Evolutionary conservation across 1,284 basidiomycete genomes (phyloP).

Genomic region (Amylostereum areolatum): DNA sequence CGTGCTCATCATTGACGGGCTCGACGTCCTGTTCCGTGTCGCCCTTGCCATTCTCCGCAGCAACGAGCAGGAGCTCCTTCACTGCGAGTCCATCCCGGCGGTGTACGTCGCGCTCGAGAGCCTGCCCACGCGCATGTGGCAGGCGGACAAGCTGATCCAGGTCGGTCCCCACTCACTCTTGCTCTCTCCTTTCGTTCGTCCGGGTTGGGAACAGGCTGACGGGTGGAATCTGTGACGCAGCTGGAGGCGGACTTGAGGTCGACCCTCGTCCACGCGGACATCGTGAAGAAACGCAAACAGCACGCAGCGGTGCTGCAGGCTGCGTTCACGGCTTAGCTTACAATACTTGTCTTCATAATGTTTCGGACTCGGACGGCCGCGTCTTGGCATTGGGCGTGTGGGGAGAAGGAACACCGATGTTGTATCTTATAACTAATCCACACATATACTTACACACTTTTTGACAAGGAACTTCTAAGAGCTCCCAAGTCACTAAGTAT

Average conservation of each 20-base stretch:
- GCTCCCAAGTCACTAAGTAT: too few species aligned
- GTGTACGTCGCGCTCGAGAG: slow-evolving; percentile 85
- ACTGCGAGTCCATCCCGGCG: slow-evolving; percentile 77
- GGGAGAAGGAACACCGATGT: too few species aligned
- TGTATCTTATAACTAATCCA: too few species aligned
- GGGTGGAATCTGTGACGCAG: slow-evolving; percentile 29
- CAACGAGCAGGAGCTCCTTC: slow-evolving; percentile 79
- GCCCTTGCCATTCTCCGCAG: slow-evolving; percentile 82
- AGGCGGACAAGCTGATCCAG: slow-evolving; percentile 84
- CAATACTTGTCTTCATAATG: too few species aligned
- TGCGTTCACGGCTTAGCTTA: background rate
- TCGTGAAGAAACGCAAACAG: slow-evolving; percentile 57
- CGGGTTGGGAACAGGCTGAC: background rate
- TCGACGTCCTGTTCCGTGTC: slow-evolving; percentile 88
- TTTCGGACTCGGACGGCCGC: too few species aligned
- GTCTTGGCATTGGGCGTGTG: too few species aligned
- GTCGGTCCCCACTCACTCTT: slow-evolving; percentile 34
- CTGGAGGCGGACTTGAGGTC: slow-evolving; percentile 64
- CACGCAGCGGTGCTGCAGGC: slow-evolving; percentile 46
- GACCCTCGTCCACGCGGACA: slow-evolving; percentile 62
- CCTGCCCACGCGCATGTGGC: slow-evolving; percentile 88
- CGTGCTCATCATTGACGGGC: slow-evolving; percentile 90
- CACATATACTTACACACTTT: too few species aligned
- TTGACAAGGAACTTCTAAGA: too few species aligned
- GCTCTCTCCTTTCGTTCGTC: background rate